These are phyloP conservation scores for Pseudoturritis turrita DNA, from an alignment of 345 rosid species.

Conservation along the genomic window DNA sequence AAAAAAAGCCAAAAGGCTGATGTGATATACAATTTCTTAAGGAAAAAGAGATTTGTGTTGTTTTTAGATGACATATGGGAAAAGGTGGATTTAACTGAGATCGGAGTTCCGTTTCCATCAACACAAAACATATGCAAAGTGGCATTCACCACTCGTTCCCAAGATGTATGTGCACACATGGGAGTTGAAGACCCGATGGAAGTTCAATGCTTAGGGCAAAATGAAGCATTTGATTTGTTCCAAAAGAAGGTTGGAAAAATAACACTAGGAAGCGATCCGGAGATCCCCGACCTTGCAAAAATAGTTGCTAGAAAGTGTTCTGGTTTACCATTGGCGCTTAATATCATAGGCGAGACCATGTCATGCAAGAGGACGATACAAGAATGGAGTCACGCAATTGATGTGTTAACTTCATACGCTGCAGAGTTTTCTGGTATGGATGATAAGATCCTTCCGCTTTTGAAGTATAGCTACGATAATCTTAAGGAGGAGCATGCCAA, in stretches of 20 bases:
- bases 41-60: slow-evolving; percentile 8
- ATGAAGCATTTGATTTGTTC: slow-evolving; percentile 16
- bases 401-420: slow-evolving; percentile 21
- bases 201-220: slow-evolving; percentile 7
- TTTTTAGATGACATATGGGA: slow-evolving; percentile 28
- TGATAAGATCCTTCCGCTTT: slow-evolving; percentile 18
- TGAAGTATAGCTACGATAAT: slow-evolving; percentile 33
- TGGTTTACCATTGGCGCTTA: slow-evolving; percentile 38
- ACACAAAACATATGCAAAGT: neutral
- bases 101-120: slow-evolving; percentile 10
- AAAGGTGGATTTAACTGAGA: neutral
- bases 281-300: slow-evolving; percentile 20
- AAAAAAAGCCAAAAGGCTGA: neutral
- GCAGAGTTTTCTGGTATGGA: slow-evolving; percentile 8
- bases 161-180: slow-evolving; percentile 1
- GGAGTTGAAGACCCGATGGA: neutral
- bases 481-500: neutral
- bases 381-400: slow-evolving; percentile 35
- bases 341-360: slow-evolving; percentile 34
- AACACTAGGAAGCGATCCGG: neutral
- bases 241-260: neutral
- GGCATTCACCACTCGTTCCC: slow-evolving; percentile 6
- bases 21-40: neutral
- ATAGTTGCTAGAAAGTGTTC: slow-evolving; percentile 25
- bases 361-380: slow-evolving; percentile 8